These are phyloP conservation scores for Podospora anserina DNA, from an alignment of 495 filamentous ascomycete species.

Conservation along the genomic window DNA sequence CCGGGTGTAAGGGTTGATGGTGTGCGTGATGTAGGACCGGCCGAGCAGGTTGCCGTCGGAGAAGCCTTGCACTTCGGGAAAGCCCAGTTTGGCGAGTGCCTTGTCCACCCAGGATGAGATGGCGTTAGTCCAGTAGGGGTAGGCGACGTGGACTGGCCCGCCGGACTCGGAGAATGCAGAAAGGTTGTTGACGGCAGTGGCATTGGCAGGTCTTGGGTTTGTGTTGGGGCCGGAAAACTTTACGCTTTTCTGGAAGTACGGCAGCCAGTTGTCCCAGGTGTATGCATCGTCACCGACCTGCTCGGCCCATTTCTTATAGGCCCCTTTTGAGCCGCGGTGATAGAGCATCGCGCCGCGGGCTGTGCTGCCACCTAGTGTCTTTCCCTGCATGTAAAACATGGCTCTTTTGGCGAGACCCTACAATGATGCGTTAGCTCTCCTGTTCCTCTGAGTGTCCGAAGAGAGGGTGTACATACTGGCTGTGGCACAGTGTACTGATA, in stretches of 20 bases:
- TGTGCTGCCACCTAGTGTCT: conserved; percentile 45
- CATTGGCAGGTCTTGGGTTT: conserved; percentile 26
- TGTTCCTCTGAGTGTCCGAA: too few relatives aligned
- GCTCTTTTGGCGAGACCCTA: conserved; percentile 13
- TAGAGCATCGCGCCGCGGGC: conserved; percentile 55
- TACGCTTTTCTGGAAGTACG: conserved; percentile 43
- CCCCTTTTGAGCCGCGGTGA: conserved; percentile 33
- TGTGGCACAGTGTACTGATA: conserved; percentile 44
- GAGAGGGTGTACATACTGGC: conserved; percentile 5
- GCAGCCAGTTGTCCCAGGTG: conserved; percentile 41
- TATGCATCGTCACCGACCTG: conserved; percentile 45
- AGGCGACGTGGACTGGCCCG: conserved; percentile 22
- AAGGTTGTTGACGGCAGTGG: conserved; percentile 26
- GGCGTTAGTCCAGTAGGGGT: conserved; percentile 27
- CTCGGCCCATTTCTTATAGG: conserved; percentile 49
- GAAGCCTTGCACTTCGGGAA: conserved; percentile 33
- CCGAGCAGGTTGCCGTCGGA: conserved; percentile 38
- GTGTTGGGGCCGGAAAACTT: conserved; percentile 34
- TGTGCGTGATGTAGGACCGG: conserved; percentile 1
- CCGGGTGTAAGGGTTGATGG: not conserved
- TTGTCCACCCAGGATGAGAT: conserved; percentile 34
- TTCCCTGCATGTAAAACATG: conserved; percentile 43
- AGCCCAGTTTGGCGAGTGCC: conserved; percentile 36
- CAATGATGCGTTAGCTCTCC: conserved; percentile 13
- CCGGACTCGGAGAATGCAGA: conserved; percentile 24